Evolutionary conservation across 768 basidiomycete genomes (phyloP), one percentile per base, ranked within the genome.

Genomic region (Auricularia cornea): DNA sequence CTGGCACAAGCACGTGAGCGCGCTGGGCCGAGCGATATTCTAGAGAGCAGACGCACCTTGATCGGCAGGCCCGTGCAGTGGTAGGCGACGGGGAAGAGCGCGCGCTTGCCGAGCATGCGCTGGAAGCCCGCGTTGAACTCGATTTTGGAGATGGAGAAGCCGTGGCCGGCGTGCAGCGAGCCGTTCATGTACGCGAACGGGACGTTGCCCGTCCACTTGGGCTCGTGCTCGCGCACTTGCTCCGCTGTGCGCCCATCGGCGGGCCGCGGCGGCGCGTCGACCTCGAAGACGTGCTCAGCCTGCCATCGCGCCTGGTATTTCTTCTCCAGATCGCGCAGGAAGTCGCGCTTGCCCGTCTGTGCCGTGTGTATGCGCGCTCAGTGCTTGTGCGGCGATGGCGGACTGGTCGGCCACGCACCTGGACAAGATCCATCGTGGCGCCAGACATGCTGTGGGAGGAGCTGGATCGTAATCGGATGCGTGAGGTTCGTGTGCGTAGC

Each of bases 21-120:
- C n/a, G n/a, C n/a, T n/a, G n/a, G n/a, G n/a, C 20, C 8, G 65
- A 51, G 63, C 54, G 20, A 48, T 23, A n/a, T 48, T 23, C 33
- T 35, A 35, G 33, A 14, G 33, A 6, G 33, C 33, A 35, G 14
- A 35, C 88, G 64, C 65, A 92, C 96, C 85, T 98, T 98, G 81
- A 99, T 99, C 41, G 97, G 97, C 93, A 99, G 90, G 35, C 97
- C 97, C 4, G 97, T 99, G 69, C 90, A 92, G 77, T 99, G 97
- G 76, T 97, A 91, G 59, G 92, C 97, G 71, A 95, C 90, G n/a
- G 97, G 97, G 78, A 98, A 98, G 68, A 99, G 76, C 31, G 90
- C 93, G 18, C 92, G 83, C 78, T 97, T 97, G 60, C 97, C 96
- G 66, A 94, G 73, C 90, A 99, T 87, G 51, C 96, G 82, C 76